phyloP scores from a whole-genome alignment of 2,329 filamentous ascomycete genomes.

The Metarhizium sp. region DNA sequence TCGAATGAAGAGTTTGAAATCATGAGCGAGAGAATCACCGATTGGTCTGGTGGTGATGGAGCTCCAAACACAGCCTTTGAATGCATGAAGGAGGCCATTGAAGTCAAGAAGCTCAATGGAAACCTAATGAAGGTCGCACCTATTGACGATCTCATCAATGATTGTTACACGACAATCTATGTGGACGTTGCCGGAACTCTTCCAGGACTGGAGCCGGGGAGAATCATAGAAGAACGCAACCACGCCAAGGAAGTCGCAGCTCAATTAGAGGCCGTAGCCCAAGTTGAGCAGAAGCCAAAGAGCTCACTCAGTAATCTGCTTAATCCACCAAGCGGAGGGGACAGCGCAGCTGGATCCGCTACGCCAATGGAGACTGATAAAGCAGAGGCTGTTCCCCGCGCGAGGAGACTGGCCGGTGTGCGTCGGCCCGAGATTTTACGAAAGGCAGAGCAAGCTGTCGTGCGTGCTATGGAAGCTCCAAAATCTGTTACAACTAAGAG shows the following conservation, averaged over 20 bases:
- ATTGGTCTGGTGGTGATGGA: slow-evolving; percentile 39
- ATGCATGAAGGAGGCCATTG: slow-evolving; percentile 49
- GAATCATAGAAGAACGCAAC: slow-evolving; percentile 36
- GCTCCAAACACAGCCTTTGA: slow-evolving; percentile 33
- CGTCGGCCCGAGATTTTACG: slow-evolving; percentile 49
- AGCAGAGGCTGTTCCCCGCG: slow-evolving; percentile 29
- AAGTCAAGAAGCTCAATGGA: slow-evolving; percentile 66
- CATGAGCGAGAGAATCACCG: slow-evolving; percentile 41
- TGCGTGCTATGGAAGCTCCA: slow-evolving; percentile 38
- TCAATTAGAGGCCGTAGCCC: slow-evolving; percentile 21
- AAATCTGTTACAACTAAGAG: slow-evolving; percentile 36
- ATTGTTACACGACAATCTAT: slow-evolving; percentile 76
- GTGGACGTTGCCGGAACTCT: slow-evolving; percentile 54
- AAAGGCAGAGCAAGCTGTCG: slow-evolving; percentile 50
- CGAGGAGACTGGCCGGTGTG: slow-evolving; percentile 32
- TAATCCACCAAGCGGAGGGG: slow-evolving; percentile 31
- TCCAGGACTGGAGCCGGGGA: slow-evolving; percentile 37
- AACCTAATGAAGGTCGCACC: slow-evolving; percentile 75
- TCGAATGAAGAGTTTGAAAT: slow-evolving; percentile 49
- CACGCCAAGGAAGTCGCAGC: slow-evolving; percentile 32
- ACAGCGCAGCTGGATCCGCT: slow-evolving; percentile 22
- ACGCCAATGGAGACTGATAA: slow-evolving; percentile 31
- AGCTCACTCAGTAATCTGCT: slow-evolving; percentile 33
- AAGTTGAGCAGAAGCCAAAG: slow-evolving; percentile 17
- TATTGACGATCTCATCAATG: slow-evolving; percentile 89